Base-by-base conservation (phyloP, 768 basidiomycete genomes). In the Leucocoprinus leucothites region DNA sequence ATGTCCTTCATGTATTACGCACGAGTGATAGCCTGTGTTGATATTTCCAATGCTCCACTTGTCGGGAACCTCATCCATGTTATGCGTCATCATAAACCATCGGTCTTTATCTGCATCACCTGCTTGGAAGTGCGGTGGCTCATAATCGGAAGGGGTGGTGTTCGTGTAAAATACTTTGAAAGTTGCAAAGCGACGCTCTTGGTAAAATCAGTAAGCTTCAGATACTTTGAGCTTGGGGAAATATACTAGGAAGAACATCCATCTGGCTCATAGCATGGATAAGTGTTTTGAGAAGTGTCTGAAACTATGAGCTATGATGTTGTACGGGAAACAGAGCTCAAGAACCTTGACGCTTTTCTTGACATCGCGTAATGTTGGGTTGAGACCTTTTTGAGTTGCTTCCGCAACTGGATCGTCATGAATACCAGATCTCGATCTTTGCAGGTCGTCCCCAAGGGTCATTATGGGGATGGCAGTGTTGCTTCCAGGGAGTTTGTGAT, bases 91-190 rank as follows among this genome's bases (percentile, higher is more conserved):
- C 64, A 94, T 89, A 63, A 82, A 89, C 83, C 87, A 91, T 56
- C 75, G 87, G 65, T 91, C 85, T 58, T 79, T 81, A n/a, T 85
- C 75, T 4, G 72, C 70, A 63, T 94, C 89, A 0, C 85, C 90
- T 3, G 87, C 70, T 54, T 80, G 78, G 63, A 94, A 94, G 66
- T 86, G 74, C 0, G 88, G 89, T 4, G 93, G 93, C 65, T 95
- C 89, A 62, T 95, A 95, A 48, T 92, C 85, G 8, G 76, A 72
- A 0, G 93, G 93, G 11, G 91, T 86, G 19, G 82, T 76, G 45
- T 90, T 85, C 13, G 86, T 87, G 66, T 93, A 94, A 65, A 87
- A 91, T 9, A 91, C 69, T 65, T 95, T 94, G 74, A 94, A 91
- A 19, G 87, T 90, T n/a, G 91, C 89, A 63, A 79, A 94, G 31